These are phyloP conservation scores for Gamsiella multidivaricata DNA, from an alignment of 192 early-diverging fungal genomes.

Conservation along the genomic window DNA sequence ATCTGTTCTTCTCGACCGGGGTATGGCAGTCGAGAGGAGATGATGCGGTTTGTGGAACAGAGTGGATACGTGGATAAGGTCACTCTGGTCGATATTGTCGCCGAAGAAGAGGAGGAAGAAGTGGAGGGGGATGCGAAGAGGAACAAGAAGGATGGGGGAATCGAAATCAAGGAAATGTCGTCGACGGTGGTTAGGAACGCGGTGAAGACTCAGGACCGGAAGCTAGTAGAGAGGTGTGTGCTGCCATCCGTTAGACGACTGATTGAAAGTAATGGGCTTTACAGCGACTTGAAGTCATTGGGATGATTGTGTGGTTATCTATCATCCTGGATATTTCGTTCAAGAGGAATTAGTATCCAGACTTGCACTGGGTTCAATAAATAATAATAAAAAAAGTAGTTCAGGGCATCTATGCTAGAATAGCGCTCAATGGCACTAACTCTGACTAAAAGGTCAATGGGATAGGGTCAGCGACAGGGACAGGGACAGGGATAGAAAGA, in stretches of 20 bases:
- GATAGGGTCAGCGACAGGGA: background rate
- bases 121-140: background rate
- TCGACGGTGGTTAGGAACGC: conserved; percentile 50
- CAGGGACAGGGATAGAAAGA: background rate
- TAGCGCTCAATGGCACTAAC: too few relatives aligned
- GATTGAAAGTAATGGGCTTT: conserved; percentile 35
- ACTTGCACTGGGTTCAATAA: too few relatives aligned
- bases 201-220: conserved; percentile 38
- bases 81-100: conserved; percentile 41
- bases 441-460: too few relatives aligned
- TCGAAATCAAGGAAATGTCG: conserved; percentile 39
- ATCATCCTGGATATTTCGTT: too few relatives aligned
- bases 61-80: conserved; percentile 43
- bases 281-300: too few relatives aligned
- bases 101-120: conserved; percentile 4
- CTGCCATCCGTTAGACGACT: conserved; percentile 19
- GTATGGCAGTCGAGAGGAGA: conserved; percentile 45
- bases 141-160: background rate
- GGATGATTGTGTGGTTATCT: too few relatives aligned
- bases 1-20: conserved; percentile 63
- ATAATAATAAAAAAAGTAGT: too few relatives aligned
- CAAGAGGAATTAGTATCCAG: too few relatives aligned
- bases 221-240: conserved; percentile 29
- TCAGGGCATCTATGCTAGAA: too few relatives aligned
- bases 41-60: conserved; percentile 45